Conservation (phyloP, 176 grass and related monocot genomes). For the Ensete glaucum region DNA sequence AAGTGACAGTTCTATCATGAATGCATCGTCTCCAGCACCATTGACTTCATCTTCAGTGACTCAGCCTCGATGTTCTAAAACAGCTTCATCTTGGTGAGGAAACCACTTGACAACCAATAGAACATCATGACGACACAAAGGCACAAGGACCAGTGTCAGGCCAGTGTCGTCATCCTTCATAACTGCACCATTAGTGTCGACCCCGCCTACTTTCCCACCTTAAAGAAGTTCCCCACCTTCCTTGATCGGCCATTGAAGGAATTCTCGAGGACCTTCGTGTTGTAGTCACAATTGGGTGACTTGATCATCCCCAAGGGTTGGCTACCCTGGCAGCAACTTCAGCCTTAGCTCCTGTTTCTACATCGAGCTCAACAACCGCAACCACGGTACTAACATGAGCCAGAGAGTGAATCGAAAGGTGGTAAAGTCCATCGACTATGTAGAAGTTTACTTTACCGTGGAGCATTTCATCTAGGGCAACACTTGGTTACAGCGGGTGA, state of each 20-base stretch:
- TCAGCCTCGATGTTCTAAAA: too few relatives aligned
- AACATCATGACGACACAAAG: too few relatives aligned
- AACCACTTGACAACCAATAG: too few relatives aligned
- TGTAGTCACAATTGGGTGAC: constrained; percentile 46
- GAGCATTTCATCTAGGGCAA: constrained; percentile 62
- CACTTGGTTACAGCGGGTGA: constrained; percentile 25
- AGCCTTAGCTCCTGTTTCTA: constrained; percentile 61
- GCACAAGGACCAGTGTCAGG: too few relatives aligned
- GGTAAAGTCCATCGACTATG: constrained; percentile 45
- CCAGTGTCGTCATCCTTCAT: constrained; percentile 27
- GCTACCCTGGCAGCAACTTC: constrained; percentile 51
- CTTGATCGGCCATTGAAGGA: constrained; percentile 67
- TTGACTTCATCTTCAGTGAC: too few relatives aligned
- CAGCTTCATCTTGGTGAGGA: too few relatives aligned
- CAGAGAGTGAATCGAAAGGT: constrained; percentile 41
- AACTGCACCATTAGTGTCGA: constrained; percentile 59
- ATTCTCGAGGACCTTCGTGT: constrained; percentile 57
- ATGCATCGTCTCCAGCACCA: not conserved
- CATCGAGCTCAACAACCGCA: constrained; percentile 54
- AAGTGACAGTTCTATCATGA: not conserved
- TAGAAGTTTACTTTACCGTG: constrained; percentile 55
- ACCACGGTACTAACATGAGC: constrained; percentile 32
- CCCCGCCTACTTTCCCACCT: constrained; percentile 24
- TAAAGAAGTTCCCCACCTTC: constrained; percentile 25
- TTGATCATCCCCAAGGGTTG: constrained; percentile 56